phyloP scores from a whole-genome alignment of 2,329 filamentous ascomycete species.

The Neocucurbitaria cava region DNA sequence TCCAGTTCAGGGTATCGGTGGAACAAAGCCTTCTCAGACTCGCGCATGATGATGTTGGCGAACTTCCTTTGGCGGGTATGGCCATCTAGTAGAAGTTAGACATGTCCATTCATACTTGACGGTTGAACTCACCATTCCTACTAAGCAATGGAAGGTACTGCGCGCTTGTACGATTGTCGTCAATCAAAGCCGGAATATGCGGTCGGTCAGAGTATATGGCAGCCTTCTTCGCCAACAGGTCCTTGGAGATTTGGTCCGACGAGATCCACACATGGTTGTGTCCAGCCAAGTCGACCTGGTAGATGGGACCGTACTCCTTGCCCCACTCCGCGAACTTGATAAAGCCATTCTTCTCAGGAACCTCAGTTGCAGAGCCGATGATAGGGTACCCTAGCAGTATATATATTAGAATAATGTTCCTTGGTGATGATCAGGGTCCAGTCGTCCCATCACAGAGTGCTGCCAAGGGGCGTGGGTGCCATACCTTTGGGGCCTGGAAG shows the following conservation, averaged over 20 bases:
- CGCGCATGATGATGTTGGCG: conserved; percentile 55
- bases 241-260: conserved; percentile 51
- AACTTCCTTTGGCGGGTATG: conserved; percentile 55
- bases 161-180: conserved; percentile 54
- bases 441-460: neutral
- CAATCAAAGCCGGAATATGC: conserved; percentile 53
- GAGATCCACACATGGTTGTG: conserved; percentile 56
- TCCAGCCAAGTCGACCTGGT: conserved; percentile 54
- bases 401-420: conserved; percentile 13
- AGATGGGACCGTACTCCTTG: conserved; percentile 54
- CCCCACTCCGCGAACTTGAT: conserved; percentile 57
- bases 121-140: conserved; percentile 47
- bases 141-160: conserved; percentile 56
- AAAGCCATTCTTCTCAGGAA: conserved; percentile 53
- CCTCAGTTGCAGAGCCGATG: conserved; percentile 52
- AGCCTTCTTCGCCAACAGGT: conserved; percentile 53
- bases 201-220: conserved; percentile 57
- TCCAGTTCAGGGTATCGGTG: conserved; percentile 55
- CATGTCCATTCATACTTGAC: neutral
- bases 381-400: conserved; percentile 49
- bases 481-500: conserved; percentile 53
- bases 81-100: conserved; percentile 39
- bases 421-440: conserved; percentile 1
- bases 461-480: conserved; percentile 4
- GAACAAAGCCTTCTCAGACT: conserved; percentile 50